Evolutionary conservation across 495 filamentous ascomycete genomes (phyloP).

Genomic region (Daldinia caldariorum): DNA sequence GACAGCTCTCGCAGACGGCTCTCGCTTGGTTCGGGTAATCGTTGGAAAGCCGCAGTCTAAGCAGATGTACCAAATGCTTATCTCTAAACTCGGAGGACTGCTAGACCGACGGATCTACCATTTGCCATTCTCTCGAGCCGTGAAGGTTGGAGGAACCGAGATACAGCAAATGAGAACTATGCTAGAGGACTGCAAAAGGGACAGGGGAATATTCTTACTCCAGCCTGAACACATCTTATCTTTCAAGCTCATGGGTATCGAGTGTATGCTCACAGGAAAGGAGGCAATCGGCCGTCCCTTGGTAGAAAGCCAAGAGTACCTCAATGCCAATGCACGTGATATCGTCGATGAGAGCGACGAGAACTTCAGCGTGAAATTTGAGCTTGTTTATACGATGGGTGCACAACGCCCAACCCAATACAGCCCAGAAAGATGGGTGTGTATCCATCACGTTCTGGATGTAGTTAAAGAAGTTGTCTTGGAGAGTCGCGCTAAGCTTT

Average conservation of each 20-base stretch:
- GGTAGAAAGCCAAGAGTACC: conserved; percentile 53
- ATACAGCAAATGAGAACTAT: conserved; percentile 50
- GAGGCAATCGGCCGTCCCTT: conserved; percentile 48
- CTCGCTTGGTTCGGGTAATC: conserved; percentile 64
- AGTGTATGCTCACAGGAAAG: conserved; percentile 51
- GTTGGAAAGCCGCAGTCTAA: conserved; percentile 69
- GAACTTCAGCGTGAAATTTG: conserved; percentile 67
- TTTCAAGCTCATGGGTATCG: conserved; percentile 71
- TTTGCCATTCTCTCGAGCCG: conserved; percentile 68
- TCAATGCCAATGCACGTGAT: conserved; percentile 58
- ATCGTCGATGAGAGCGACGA: conserved; percentile 76
- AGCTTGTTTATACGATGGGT: conserved; percentile 77
- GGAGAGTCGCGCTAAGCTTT: conserved; percentile 39
- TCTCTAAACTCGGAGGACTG: conserved; percentile 67
- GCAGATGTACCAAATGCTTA: conserved; percentile 72
- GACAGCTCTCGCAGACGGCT: conserved; percentile 62
- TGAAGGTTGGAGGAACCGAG: conserved; percentile 47
- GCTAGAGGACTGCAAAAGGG: conserved; percentile 57
- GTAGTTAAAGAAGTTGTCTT: conserved; percentile 50
- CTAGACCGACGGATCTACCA: conserved; percentile 66
- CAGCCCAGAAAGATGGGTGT: conserved; percentile 67
- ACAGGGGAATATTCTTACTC: conserved; percentile 65
- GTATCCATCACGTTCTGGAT: conserved; percentile 65
- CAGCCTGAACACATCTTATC: conserved; percentile 79
- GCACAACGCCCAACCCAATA: conserved; percentile 63